phyloP scores from a whole-genome alignment of 2,329 filamentous ascomycete genomes.

The Aspergillus vadensis region DNA sequence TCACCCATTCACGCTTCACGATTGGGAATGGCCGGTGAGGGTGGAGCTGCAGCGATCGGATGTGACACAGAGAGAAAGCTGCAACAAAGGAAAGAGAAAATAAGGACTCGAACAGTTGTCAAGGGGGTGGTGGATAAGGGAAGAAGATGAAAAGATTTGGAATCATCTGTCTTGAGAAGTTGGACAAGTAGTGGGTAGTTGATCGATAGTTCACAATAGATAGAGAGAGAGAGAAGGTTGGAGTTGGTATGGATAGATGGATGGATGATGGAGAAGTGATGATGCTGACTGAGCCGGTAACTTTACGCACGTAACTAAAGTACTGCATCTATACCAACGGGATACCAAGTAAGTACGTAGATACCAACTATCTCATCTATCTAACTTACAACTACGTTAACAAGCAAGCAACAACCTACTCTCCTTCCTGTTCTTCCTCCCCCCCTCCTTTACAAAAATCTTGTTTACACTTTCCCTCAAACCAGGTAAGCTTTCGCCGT shows the following conservation, averaged over 20 bases:
- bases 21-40: neutral
- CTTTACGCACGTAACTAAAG: too few species aligned
- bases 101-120: neutral
- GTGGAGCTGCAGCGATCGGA: neutral
- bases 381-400: neutral
- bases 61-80: neutral
- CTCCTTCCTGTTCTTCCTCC: neutral
- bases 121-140: neutral
- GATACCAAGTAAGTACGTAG: too few species aligned
- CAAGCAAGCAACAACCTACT: neutral
- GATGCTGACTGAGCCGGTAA: neutral
- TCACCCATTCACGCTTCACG: neutral
- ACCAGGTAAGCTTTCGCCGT: constrained; percentile 1
- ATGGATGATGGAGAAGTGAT: neutral
- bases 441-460: neutral
- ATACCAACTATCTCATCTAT: too few species aligned
- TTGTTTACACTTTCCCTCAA: neutral
- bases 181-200: too few species aligned
- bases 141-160: neutral
- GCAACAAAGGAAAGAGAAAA: neutral
- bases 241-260: neutral
- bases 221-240: neutral
- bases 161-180: too few species aligned
- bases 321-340: too few species aligned
- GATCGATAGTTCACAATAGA: neutral